Evolutionary conservation across 495 filamentous ascomycete species (phyloP), one percentile per base, ranked within the genome.

Genomic region (Hyphodiscus hymeniophilus): DNA sequence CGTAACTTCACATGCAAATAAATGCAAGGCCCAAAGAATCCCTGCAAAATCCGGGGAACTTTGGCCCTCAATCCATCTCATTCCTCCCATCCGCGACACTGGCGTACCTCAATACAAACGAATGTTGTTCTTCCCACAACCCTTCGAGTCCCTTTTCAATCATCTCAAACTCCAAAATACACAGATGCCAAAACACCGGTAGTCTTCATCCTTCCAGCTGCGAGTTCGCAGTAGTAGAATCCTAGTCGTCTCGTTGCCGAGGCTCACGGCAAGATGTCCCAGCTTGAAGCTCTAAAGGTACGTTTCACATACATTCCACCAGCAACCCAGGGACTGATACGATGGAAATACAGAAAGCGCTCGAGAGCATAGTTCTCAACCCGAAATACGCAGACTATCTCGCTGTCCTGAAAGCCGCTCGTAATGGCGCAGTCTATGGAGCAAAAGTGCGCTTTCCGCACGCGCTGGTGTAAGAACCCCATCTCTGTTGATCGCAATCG

Each of bases 381-480:
- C 88, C 91, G 3, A 69, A 78, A 51, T 83, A 95, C 65, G 84
- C 87, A 47, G 87, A 88, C 56, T 58, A 88, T 43, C 77, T 99
- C 22, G 74, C 85, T 21, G 71, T 99, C 54, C 49, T 91, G 59
- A 99, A 99, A 71, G 87, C 76, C 51, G 80, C 89, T 40, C 89
- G 92, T 65, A 99, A 97, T 83, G 92, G 92, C 64, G 80, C 89
- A 52, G 87, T 96, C 49, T 99, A 97, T 69, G 92, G 92, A 22
- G 81, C 89, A 56, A 99, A 97, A 78, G 87, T 99, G 64, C 89
- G 92, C 54, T 96, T 97, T 72, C 92, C 92, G 57, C 92, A 98
- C 70, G 92, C 92, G 43, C 77, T 98, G 50, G 92, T 98, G 83
- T 89, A 79, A 51, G 18, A 40, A 38, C 42, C 38, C 23, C 41